phyloP scores from a whole-genome alignment of 2,329 filamentous ascomycete genomes.

The Alternaria rosae region DNA sequence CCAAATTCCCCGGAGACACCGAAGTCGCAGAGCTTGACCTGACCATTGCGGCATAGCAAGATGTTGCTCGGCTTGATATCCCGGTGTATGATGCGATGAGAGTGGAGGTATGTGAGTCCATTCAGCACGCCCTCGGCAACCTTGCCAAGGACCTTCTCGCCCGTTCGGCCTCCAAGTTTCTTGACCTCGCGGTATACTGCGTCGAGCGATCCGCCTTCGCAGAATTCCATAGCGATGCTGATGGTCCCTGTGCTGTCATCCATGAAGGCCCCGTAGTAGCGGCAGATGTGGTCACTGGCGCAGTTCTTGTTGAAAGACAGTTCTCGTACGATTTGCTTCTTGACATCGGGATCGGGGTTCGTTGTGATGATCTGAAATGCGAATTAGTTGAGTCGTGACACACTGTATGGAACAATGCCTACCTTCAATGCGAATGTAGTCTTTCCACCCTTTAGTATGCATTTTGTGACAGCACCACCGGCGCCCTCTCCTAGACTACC shows the following conservation, averaged over 20 bases:
- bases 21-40: conserved; percentile 98
- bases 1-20: conserved; percentile 97
- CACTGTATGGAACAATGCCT: conserved; percentile 14
- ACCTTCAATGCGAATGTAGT: conserved; percentile 97
- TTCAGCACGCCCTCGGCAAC: conserved; percentile 94
- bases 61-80: conserved; percentile 99
- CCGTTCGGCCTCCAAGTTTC: conserved; percentile 89
- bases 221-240: conserved; percentile 99
- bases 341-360: conserved; percentile 95
- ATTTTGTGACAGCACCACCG: conserved; percentile 92
- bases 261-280: conserved; percentile 96
- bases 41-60: conserved; percentile 82
- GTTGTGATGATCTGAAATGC: conserved; percentile 82
- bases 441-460: conserved; percentile 87
- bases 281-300: conserved; percentile 93
- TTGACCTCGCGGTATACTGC: conserved; percentile 98
- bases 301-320: conserved; percentile 98
- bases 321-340: conserved; percentile 97
- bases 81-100: conserved; percentile 95
- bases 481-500: conserved; percentile 93
- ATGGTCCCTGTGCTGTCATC: conserved; percentile 96
- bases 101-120: conserved; percentile 92
- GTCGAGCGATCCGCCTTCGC: conserved; percentile 93
- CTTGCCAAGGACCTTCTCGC: conserved; percentile 96
- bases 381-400: conserved; percentile 15